These are phyloP conservation scores for Phytophthora chlamydospora DNA, from an alignment of 352 stramenopile genomes.

Conservation along the genomic window DNA sequence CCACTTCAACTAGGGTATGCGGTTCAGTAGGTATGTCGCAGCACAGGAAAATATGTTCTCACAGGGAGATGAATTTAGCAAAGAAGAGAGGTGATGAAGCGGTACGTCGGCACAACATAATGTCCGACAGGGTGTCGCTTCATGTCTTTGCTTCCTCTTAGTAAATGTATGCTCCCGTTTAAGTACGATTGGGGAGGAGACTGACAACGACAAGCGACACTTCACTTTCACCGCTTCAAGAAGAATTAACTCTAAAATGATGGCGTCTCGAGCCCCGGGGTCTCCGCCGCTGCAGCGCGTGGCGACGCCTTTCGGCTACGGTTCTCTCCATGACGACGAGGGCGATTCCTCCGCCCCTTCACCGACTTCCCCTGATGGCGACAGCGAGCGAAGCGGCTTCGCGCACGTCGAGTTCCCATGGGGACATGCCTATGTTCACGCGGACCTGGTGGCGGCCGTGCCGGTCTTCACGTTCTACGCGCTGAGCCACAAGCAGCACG, in stretches of 20 bases:
- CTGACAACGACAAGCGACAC: conserved; percentile 8
- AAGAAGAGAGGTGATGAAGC: not conserved
- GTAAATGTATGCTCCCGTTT: conserved; percentile 2
- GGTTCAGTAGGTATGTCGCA: conserved; percentile 2
- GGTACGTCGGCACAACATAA: conserved; percentile 1
- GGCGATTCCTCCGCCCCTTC: conserved; percentile 12
- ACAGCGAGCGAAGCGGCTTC: conserved; percentile 41
- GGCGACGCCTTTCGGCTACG: conserved; percentile 76
- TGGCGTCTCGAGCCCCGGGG: conserved; percentile 12
- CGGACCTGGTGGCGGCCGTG: conserved; percentile 56
- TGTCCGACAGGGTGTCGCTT: conserved; percentile 20
- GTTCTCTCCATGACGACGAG: conserved; percentile 43
- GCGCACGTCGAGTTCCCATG: conserved; percentile 77
- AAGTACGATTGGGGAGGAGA: conserved; percentile 13
- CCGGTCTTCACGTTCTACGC: conserved; percentile 86
- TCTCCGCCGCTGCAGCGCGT: conserved; percentile 43
- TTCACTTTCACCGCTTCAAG: conserved; percentile 29
- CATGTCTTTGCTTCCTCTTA: conserved; percentile 18
- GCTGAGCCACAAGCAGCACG: conserved; percentile 55
- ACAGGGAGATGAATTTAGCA: not conserved
- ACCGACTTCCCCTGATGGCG: conserved; percentile 10
- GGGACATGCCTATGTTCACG: conserved; percentile 72
- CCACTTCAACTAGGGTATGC: conserved; percentile 28
- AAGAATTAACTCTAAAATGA: conserved; percentile 15
- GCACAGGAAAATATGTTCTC: conserved; percentile 1